Conservation (phyloP, 192 early-diverging fungal genomes). For the Dispira simplex region DNA sequence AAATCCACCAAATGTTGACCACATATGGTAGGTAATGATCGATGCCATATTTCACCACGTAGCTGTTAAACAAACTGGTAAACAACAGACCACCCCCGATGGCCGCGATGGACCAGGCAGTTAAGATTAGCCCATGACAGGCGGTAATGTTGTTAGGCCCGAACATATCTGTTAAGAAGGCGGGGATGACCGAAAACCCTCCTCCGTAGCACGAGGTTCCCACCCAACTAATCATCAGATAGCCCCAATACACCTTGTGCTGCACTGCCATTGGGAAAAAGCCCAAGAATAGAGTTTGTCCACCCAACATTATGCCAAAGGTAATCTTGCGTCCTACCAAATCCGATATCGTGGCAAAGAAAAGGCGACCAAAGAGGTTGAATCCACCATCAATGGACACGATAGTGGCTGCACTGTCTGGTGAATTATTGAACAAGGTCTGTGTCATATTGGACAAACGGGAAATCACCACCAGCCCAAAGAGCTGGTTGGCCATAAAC, state of each 20-base stretch:
- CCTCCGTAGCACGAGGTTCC: constrained; percentile 58
- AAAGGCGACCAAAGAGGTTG: constrained; percentile 36
- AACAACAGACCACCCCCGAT: constrained; percentile 57
- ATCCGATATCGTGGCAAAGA: constrained; percentile 41
- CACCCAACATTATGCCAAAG: constrained; percentile 39
- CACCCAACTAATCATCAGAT: constrained; percentile 41
- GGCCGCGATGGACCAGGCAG: constrained; percentile 60
- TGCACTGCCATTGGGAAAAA: constrained; percentile 35
- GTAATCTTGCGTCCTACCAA: constrained; percentile 44
- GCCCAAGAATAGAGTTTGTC: constrained; percentile 41
- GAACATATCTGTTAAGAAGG: constrained; percentile 64
- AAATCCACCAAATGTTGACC: constrained; percentile 56
- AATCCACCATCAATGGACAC: constrained; percentile 45
- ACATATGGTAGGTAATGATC: constrained; percentile 35
- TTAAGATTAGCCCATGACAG: constrained; percentile 59
- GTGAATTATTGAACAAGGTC: constrained; percentile 31
- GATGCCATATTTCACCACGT: constrained; percentile 21
- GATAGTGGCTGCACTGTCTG: constrained; percentile 21
- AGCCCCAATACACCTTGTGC: constrained; percentile 33
- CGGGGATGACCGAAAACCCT: constrained; percentile 61
- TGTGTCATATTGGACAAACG: constrained; percentile 42
- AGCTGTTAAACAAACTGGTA: constrained; percentile 37
- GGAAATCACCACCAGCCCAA: constrained; percentile 45
- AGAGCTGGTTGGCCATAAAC: constrained; percentile 46
- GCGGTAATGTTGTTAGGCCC: constrained; percentile 61